These are phyloP conservation scores for Hevea brasiliensis DNA, from an alignment of 345 rosid species.

Conservation along the genomic window DNA sequence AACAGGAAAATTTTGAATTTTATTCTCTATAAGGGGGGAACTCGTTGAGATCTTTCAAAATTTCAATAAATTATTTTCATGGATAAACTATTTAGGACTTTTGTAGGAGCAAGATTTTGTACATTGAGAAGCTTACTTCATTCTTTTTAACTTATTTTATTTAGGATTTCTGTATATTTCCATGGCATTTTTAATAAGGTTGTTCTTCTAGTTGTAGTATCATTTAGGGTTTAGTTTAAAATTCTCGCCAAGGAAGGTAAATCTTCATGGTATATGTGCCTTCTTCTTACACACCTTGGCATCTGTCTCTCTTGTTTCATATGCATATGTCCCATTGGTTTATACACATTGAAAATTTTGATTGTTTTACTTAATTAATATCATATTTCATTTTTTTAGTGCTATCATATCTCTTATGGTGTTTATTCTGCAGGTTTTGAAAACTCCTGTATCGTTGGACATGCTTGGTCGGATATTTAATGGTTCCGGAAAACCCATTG, in stretches of 20 bases:
- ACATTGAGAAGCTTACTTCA: not conserved
- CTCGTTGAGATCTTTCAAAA: not conserved
- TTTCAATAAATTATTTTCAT: not conserved
- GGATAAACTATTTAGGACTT: not conserved
- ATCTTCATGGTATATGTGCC: too few relatives aligned
- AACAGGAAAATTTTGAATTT: not conserved
- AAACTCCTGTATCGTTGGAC: constrained; percentile 90
- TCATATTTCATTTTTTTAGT: not conserved
- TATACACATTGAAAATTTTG: not conserved
- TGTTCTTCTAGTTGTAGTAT: too few relatives aligned
- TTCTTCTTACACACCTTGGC: too few relatives aligned
- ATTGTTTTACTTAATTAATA: not conserved
- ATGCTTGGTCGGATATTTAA: constrained; percentile 96
- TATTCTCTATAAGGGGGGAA: not conserved
- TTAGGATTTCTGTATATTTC: not conserved
- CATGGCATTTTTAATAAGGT: not conserved
- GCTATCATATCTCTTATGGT: not conserved
- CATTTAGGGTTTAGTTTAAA: not conserved
- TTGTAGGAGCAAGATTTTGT: not conserved
- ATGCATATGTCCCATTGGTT: too few relatives aligned
- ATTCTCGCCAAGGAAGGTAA: not conserved
- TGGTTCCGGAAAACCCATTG: constrained; percentile 97
- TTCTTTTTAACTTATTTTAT: not conserved
- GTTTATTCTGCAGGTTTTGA: constrained; percentile 61
- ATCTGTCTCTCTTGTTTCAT: too few relatives aligned